These are phyloP conservation scores for Paramecium sexaurelia DNA, from an alignment of 73 alveolate species.

Conservation along the genomic window DNA sequence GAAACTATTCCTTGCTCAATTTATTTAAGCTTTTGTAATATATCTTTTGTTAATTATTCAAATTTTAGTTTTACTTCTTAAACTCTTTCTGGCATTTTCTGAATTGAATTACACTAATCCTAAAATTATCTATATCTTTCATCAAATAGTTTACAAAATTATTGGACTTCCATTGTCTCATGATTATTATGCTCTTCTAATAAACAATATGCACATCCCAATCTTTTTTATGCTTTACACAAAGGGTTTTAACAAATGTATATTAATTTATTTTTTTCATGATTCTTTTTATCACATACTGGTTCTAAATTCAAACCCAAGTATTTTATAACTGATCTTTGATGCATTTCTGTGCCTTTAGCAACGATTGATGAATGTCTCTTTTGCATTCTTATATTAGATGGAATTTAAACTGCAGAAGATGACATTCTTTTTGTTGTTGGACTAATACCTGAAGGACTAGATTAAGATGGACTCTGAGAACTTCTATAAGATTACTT, in stretches of 20 bases:
- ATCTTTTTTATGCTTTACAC: slow-evolving; percentile 15
- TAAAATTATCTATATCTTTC: slow-evolving; percentile 40
- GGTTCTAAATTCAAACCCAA: slow-evolving; percentile 40
- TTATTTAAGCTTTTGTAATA: background rate
- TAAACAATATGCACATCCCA: slow-evolving; percentile 54
- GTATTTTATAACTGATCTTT: slow-evolving; percentile 26
- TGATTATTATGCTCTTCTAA: slow-evolving; percentile 19
- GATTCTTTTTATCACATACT: slow-evolving; percentile 28
- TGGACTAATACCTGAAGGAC: slow-evolving; percentile 27
- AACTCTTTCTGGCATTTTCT: background rate
- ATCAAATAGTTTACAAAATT: slow-evolving; percentile 45
- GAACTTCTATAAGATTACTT: slow-evolving; percentile 15
- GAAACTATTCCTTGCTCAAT: background rate
- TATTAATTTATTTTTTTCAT: slow-evolving; percentile 33
- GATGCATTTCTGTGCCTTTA: slow-evolving; percentile 34
- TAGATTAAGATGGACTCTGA: background rate
- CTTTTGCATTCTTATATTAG: background rate
- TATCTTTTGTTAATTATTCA: background rate
- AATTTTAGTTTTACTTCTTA: background rate
- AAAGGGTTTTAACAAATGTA: background rate
- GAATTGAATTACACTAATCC: background rate
- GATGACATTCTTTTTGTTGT: slow-evolving; percentile 14
- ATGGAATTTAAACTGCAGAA: background rate
- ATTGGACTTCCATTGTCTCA: background rate
- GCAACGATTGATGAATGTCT: slow-evolving; percentile 28